phyloP scores from a whole-genome alignment of 1,284 basidiomycete species.

The Austroboletus rostrupii region DNA sequence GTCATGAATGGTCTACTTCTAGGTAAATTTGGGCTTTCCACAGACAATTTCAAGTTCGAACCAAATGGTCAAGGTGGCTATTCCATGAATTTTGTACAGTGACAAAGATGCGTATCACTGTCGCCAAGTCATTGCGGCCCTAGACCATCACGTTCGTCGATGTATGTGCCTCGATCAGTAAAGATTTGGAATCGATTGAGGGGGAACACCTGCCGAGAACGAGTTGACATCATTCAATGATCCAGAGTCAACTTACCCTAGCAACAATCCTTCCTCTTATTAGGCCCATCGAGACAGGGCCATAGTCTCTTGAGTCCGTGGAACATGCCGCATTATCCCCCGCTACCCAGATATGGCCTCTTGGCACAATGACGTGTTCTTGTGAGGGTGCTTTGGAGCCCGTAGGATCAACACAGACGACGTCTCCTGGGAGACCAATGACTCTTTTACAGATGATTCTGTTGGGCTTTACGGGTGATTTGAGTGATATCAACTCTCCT shows the following conservation, averaged over 20 bases:
- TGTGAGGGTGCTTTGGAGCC: conserved; percentile 54
- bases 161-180: conserved; percentile 41
- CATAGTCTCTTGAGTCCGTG: conserved; percentile 86
- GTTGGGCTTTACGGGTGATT: conserved; percentile 70
- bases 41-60: conserved; percentile 92
- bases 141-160: conserved; percentile 34
- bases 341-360: conserved; percentile 87
- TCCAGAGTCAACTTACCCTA: conserved; percentile 48
- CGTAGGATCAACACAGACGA: conserved; percentile 83
- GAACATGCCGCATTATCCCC: conserved; percentile 88
- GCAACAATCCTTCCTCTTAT: conserved; percentile 76
- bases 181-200: conserved; percentile 44
- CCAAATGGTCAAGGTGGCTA: conserved; percentile 92
- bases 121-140: conserved; percentile 1
- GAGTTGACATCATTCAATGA: not conserved
- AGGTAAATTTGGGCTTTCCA: conserved; percentile 86
- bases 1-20: not conserved
- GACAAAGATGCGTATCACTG: conserved; percentile 13
- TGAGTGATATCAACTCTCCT: conserved; percentile 81
- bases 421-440: conserved; percentile 86
- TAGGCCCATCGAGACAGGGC: conserved; percentile 85
- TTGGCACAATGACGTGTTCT: conserved; percentile 74
- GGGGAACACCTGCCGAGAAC: conserved; percentile 50
- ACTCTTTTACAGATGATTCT: conserved; percentile 87
- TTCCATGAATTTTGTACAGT: conserved; percentile 79